Evolutionary conservation across 2,329 filamentous ascomycete species (phyloP).

Genomic region (Aspergillus pseudoglaucus): DNA sequence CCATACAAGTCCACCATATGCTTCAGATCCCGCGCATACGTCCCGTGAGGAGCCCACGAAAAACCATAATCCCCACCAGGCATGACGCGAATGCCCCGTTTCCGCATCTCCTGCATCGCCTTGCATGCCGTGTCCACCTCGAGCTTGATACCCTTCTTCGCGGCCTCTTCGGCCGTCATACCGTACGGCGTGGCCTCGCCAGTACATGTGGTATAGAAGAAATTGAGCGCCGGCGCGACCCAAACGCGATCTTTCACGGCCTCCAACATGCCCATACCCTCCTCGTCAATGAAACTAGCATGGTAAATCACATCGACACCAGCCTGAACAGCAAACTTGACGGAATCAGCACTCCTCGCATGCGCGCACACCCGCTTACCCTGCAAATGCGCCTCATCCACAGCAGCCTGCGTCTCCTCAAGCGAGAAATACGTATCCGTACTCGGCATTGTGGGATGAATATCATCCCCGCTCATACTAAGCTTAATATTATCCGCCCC

Average conservation of each 20-base stretch:
- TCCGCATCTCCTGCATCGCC: slow-evolving; percentile 42
- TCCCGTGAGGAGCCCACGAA: slow-evolving; percentile 40
- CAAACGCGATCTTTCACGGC: slow-evolving; percentile 33
- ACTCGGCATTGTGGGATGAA: slow-evolving; percentile 17
- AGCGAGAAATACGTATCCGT: slow-evolving; percentile 43
- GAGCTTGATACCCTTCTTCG: slow-evolving; percentile 39
- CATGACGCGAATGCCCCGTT: slow-evolving; percentile 13
- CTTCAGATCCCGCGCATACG: slow-evolving; percentile 38
- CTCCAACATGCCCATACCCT: slow-evolving; percentile 25
- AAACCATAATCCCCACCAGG: slow-evolving; percentile 40
- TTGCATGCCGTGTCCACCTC: slow-evolving; percentile 37
- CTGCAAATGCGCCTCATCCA: slow-evolving; percentile 39
- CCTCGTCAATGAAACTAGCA: slow-evolving; percentile 40
- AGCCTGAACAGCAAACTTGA: slow-evolving; percentile 39
- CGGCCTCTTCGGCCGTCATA: slow-evolving; percentile 37
- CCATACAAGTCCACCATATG: slow-evolving; percentile 39
- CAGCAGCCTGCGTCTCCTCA: slow-evolving; percentile 43
- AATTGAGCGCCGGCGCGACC: slow-evolving; percentile 42
- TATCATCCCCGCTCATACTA: slow-evolving; percentile 34
- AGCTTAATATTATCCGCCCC: slow-evolving; percentile 43
- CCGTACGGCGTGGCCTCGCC: slow-evolving; percentile 36
- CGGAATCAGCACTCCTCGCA: slow-evolving; percentile 39
- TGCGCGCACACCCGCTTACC: slow-evolving; percentile 35
- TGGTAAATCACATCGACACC: slow-evolving; percentile 46
- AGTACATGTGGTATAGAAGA: slow-evolving; percentile 32